These are phyloP conservation scores for Fusarium sp. DNA, from an alignment of 2,329 filamentous ascomycete species.

Conservation along the genomic window DNA sequence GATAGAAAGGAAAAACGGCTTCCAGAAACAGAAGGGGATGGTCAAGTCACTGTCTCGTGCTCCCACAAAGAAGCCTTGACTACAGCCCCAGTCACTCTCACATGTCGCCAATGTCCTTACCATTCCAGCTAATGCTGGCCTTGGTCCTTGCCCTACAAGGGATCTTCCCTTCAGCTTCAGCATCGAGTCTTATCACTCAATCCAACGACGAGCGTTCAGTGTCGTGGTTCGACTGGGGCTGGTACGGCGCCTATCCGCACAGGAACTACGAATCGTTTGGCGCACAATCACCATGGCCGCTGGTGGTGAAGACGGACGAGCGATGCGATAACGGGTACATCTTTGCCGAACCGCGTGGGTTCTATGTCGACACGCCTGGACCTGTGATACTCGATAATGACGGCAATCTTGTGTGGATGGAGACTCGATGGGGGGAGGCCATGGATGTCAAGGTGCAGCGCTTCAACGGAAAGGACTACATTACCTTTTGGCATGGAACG, in stretches of 20 bases:
- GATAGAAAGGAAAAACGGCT: not conserved
- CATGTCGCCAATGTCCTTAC: slow-evolving; percentile 11
- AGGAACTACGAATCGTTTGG: slow-evolving; percentile 38
- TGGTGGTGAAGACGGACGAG: slow-evolving; percentile 44
- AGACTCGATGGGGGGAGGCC: slow-evolving; percentile 45
- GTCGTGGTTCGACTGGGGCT: slow-evolving; percentile 41
- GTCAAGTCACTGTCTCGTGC: not conserved
- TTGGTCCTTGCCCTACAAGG: slow-evolving; percentile 6
- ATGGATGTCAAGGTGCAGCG: slow-evolving; percentile 42
- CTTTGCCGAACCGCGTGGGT: slow-evolving; percentile 54
- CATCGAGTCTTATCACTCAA: not conserved
- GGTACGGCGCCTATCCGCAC: slow-evolving; percentile 38
- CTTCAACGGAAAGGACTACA: slow-evolving; percentile 30
- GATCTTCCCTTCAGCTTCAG: not conserved
- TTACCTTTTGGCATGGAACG: slow-evolving; percentile 53
- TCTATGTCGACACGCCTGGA: slow-evolving; percentile 51
- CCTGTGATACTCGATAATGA: slow-evolving; percentile 59
- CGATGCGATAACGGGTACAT: slow-evolving; percentile 54
- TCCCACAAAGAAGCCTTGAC: not conserved
- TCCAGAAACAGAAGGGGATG: not conserved
- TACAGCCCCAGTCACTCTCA: not conserved
- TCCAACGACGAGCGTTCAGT: not conserved
- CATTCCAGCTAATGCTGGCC: slow-evolving; percentile 5
- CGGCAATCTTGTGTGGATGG: slow-evolving; percentile 61
- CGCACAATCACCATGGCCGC: slow-evolving; percentile 48